Percentiles rank a stretch among this genome's conserved stretches.
Conservation (phyloP, 805 yeast species). For the Zygotorulaspora florentina region DNA sequence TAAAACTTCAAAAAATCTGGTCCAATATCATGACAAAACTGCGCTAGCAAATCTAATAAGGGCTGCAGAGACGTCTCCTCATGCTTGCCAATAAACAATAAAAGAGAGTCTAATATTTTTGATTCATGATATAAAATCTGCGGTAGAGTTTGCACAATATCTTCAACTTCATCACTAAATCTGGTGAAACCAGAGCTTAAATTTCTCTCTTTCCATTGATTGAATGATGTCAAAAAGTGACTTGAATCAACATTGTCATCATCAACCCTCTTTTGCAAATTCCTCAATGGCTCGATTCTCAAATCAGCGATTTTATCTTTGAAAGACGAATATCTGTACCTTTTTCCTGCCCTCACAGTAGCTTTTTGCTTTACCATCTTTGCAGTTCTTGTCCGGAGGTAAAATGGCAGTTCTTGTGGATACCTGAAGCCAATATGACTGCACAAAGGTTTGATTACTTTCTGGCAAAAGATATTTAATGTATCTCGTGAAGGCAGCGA, state of each 20-base stretch:
- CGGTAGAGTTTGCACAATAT: slow-evolving; percentile 64
- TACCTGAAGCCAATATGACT: too few relatives aligned
- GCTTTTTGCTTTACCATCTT: slow-evolving; percentile 38
- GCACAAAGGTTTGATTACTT: too few relatives aligned
- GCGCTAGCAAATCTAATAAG: slow-evolving; percentile 70
- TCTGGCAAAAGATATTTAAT: too few relatives aligned
- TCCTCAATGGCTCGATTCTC: slow-evolving; percentile 70
- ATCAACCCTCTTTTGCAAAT: slow-evolving; percentile 54
- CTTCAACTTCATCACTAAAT: slow-evolving; percentile 53
- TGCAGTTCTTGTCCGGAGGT: not conserved
- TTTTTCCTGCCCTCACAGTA: slow-evolving; percentile 52
- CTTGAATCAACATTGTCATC: slow-evolving; percentile 72
- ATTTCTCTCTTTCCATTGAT: slow-evolving; percentile 86
- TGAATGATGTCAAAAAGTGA: slow-evolving; percentile 71
- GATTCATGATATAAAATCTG: slow-evolving; percentile 71
- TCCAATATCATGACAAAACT: slow-evolving; percentile 88
- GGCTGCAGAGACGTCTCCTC: slow-evolving; percentile 79
- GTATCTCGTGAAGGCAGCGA: not conserved
- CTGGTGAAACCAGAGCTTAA: slow-evolving; percentile 65
- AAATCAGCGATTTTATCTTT: slow-evolving; percentile 79
- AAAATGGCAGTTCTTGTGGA: too few relatives aligned
- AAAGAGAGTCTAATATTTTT: slow-evolving; percentile 52
- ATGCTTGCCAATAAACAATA: slow-evolving; percentile 44
- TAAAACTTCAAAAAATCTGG: slow-evolving; percentile 81
- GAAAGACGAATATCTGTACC: slow-evolving; percentile 68